Evolutionary conservation across 1,139 yeast species (phyloP).

Genomic region (Eremothecium cymbalariae): DNA sequence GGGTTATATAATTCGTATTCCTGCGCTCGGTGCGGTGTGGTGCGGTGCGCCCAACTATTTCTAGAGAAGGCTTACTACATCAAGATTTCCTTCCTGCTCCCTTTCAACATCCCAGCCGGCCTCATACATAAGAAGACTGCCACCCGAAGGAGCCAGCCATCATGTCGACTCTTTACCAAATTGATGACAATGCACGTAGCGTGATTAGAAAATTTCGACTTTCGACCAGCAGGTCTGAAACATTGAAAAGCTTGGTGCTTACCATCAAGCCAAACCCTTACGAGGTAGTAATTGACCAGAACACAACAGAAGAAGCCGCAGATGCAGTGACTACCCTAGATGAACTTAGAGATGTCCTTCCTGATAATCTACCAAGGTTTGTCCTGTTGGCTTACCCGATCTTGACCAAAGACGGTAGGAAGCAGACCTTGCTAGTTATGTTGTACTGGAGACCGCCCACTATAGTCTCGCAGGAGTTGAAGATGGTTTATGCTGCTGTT

Average conservation of each 20-base stretch:
- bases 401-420: constrained; percentile 60
- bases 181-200: constrained; percentile 57
- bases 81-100: no score
- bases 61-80: no score
- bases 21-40: no score
- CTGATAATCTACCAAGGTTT: constrained; percentile 75
- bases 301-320: constrained; percentile 37
- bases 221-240: constrained; percentile 55
- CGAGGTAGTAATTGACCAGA: constrained; percentile 44
- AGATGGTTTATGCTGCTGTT: constrained; percentile 89
- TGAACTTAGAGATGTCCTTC: constrained; percentile 64
- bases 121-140: no score
- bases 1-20: no score
- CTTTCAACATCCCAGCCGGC: no score
- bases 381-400: constrained; percentile 72
- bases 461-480: constrained; percentile 57
- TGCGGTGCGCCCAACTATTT: no score
- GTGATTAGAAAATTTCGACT: constrained; percentile 64
- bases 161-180: constrained; percentile 41
- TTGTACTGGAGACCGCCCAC: constrained; percentile 84
- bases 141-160: background rate
- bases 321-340: constrained; percentile 36
- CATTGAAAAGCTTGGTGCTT: constrained; percentile 53
- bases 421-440: constrained; percentile 64
- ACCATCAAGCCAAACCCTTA: constrained; percentile 42